Percentiles rank a stretch among this genome's conserved stretches.
Evolutionary conservation across 768 basidiomycete species (phyloP).

Genomic region (Zangia roseola): DNA sequence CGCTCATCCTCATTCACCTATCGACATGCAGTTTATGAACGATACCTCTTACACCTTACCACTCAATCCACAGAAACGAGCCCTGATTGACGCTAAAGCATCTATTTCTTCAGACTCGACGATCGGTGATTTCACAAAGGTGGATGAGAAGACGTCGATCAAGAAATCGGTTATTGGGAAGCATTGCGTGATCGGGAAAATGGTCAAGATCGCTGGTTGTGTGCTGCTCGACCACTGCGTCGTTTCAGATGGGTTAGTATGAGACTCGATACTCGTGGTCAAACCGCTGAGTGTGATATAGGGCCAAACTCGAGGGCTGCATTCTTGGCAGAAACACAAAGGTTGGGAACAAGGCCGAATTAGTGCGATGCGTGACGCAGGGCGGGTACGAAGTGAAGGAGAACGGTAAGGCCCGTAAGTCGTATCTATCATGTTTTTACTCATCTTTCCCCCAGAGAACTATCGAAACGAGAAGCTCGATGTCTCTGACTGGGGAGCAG

Average conservation of each 20-base stretch:
- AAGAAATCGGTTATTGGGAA: conserved; percentile 79
- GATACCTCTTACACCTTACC: conserved; percentile 53
- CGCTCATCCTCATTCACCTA: conserved; percentile 14
- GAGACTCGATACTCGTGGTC: neutral
- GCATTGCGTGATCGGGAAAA: conserved; percentile 82
- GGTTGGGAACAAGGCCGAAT: conserved; percentile 67
- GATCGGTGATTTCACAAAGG: conserved; percentile 77
- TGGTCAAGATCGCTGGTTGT: conserved; percentile 80
- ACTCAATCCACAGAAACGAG: conserved; percentile 58
- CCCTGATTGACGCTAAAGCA: conserved; percentile 75
- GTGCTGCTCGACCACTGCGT: conserved; percentile 88
- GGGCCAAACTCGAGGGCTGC: conserved; percentile 74
- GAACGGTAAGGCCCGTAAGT: conserved; percentile 46
- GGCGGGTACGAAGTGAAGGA: conserved; percentile 71
- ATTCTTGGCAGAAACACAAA: conserved; percentile 75
- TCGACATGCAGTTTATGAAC: conserved; percentile 42
- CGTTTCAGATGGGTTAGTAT: conserved; percentile 73
- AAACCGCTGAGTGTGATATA: conserved; percentile 28
- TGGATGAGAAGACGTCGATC: conserved; percentile 77
- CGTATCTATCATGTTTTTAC: neutral
- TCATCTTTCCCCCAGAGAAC: conserved; percentile 38
- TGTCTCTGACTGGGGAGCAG: conserved; percentile 52
- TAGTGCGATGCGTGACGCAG: conserved; percentile 69
- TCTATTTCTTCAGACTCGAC: conserved; percentile 83
- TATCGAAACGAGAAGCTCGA: conserved; percentile 58